Evolutionary conservation across 176 grass and related monocot genomes (phyloP), one percentile per base, ranked within the genome.

Genomic region (Saccharum spontaneum): DNA sequence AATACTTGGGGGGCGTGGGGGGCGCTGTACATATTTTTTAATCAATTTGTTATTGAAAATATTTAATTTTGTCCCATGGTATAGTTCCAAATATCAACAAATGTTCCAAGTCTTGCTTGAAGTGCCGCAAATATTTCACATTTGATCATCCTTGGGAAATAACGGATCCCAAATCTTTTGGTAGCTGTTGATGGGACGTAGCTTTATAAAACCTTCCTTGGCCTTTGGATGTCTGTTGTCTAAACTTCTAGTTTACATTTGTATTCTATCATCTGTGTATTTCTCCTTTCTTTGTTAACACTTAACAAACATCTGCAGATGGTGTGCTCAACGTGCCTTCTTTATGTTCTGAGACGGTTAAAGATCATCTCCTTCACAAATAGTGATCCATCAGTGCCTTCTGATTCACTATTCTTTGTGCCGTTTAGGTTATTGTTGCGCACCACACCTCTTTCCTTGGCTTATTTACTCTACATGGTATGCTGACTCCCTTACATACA

Each of bases 391-490:
- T 88, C 86, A 71, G 81, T 77, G 71, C 86, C 72, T 83, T 92
- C 95, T 83, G 84, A 91, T 87, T 74, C 92, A 13, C 36, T 84
- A 90, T 89, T 87, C 66, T 77, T 99, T 50, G 94, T 99, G 30
- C 92, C 97, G 0, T 79, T 94, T 84, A 82, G 84, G 74, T 94
- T 89, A 78, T 71, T 97, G 84, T 82, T 97, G 70, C 91, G 91
- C 64, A 99, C 97, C 18, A 83, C 90, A 80, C 97, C 97, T 33
- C 97, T 99, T 72, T 99, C 97, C 26, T 73, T 99, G 78, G 77
- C 94, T n/a, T 99, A 99, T 73, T 92, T 99, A 85, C 91, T 99
- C 67, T 99, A 99, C 73, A 99, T 99, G 97, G 97, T 99, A 99
- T 34, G 78, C 31, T 79, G 46, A 67, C 65, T 71, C 15, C 66